Conservation (phyloP, 140 eudicot species). For the Cichorium intybus region DNA sequence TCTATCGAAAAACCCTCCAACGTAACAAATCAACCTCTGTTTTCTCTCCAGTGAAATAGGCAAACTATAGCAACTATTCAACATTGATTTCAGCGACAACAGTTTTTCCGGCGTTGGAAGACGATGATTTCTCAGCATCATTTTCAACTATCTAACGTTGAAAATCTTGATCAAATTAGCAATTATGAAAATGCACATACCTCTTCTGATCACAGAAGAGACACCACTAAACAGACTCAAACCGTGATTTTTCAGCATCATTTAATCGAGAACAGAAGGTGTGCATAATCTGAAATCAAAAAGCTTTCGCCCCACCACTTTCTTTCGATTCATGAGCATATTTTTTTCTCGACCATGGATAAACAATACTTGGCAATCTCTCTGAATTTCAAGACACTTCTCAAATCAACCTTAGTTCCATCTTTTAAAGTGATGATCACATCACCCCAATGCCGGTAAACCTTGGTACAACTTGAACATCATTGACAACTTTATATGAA, state of each 20-base stretch:
- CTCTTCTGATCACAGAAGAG: neutral
- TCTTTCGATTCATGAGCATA: constrained; percentile 31
- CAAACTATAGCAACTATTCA: too few species aligned
- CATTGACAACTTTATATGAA: constrained; percentile 68
- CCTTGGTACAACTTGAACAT: constrained; percentile 92
- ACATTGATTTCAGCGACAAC: too few species aligned
- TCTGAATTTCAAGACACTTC: constrained; percentile 92
- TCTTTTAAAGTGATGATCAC: constrained; percentile 79
- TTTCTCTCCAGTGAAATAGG: too few species aligned
- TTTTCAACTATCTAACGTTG: too few species aligned
- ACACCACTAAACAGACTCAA: neutral
- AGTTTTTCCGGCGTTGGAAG: too few species aligned
- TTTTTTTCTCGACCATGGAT: constrained; percentile 46
- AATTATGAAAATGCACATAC: constrained; percentile 36
- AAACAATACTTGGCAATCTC: constrained; percentile 87
- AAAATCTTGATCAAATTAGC: constrained; percentile 12
- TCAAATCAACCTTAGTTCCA: constrained; percentile 88
- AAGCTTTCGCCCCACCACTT: constrained; percentile 58
- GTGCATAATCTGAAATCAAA: constrained; percentile 16
- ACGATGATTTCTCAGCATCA: too few species aligned
- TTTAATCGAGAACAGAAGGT: neutral
- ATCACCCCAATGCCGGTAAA: constrained; percentile 98
- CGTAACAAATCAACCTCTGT: too few species aligned
- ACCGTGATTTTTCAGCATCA: neutral
- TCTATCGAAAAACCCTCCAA: too few species aligned